Conservation (phyloP, 2,329 filamentous ascomycete species). For the Berkeleyomyces rouxiae region DNA sequence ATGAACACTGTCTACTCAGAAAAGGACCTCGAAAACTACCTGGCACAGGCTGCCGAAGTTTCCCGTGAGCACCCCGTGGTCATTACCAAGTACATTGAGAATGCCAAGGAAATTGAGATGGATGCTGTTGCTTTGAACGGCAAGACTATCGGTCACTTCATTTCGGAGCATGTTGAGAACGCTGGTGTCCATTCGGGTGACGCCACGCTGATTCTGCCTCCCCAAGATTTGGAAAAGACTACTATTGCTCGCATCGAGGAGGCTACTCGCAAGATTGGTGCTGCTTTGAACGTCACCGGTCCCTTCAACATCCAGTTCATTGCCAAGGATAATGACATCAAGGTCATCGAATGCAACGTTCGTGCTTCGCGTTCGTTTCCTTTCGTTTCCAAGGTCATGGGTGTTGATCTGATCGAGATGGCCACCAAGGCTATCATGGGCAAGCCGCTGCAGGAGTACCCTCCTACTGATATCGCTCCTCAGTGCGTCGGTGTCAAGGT, state of each 20-base stretch:
- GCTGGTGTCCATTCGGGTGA: constrained; percentile 97
- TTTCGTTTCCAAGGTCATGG: constrained; percentile 97
- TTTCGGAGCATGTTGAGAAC: constrained; percentile 97
- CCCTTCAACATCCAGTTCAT: constrained; percentile 99
- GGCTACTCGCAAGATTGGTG: constrained; percentile 86
- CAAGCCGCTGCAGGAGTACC: constrained; percentile 67
- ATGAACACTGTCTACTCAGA: constrained; percentile 99
- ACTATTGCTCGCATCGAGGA: constrained; percentile 87
- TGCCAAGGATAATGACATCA: constrained; percentile 98
- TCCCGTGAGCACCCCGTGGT: constrained; percentile 93
- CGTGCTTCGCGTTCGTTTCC: constrained; percentile 92
- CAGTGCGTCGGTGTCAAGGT: constrained; percentile 94
- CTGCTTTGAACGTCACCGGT: constrained; percentile 85
- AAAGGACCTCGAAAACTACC: constrained; percentile 74
- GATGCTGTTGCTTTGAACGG: constrained; percentile 88
- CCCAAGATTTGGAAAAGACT: constrained; percentile 77
- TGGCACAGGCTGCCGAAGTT: constrained; percentile 81
- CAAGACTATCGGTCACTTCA: constrained; percentile 82
- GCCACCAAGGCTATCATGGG: constrained; percentile 93
- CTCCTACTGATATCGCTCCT: constrained; percentile 54
- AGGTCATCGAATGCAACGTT: constrained; percentile 98
- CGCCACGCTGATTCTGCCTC: constrained; percentile 84
- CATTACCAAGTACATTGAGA: constrained; percentile 98
- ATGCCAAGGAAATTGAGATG: constrained; percentile 99
- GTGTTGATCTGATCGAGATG: constrained; percentile 94